Base-by-base conservation (phyloP, 257 asterid genomes). In the Vinca minor region DNA sequence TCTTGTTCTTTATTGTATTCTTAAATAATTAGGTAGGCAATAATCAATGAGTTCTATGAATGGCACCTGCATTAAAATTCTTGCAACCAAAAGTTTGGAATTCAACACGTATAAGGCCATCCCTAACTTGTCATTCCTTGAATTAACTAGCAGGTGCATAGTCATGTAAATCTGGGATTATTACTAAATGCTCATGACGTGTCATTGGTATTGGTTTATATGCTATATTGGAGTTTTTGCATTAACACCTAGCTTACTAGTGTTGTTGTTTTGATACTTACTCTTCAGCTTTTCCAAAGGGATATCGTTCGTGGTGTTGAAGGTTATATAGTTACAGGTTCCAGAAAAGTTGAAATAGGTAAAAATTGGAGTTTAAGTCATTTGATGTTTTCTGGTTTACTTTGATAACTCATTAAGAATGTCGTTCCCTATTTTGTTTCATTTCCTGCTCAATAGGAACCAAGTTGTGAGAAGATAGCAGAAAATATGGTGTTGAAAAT, bases 281-380 rank as follows among this genome's bases (percentile, higher is more conserved):
- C 29, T 64, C 48, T 80, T 76, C 97, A 93, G 99, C 97, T 89
- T 87, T 93, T 87, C 71, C 99, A 93, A 82, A 86, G 99, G 80
- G 99, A 93, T 82, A 87, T 86, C 58, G 96, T 91, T 41, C 96
- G 97, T 64, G 97, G 94, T 72, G 95, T 91, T 69, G 97, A 91
- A 87, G 96, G 96, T 62, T 91, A 91, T 73, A 91, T 91, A 66
- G 97, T 91, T 73, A 84, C 94, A 23, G 97, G 97, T 71, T 91
- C 97, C 62, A 91, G 84, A 67, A 96, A 87, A 81, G 87, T 91
- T 56, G 97, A 91, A 78, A 87, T 91, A 81, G 97, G 97, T 91
- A 54, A n/a, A n/a, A 76, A 20, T 46, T 60, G 69, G n/a, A n/a
- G n/a, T n/a, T n/a, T n/a, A n/a, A n/a, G n/a, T n/a, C n/a, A n/a